These are phyloP conservation scores for Aquilaria yunnanensis DNA, from an alignment of 345 rosid species.

Conservation along the genomic window DNA sequence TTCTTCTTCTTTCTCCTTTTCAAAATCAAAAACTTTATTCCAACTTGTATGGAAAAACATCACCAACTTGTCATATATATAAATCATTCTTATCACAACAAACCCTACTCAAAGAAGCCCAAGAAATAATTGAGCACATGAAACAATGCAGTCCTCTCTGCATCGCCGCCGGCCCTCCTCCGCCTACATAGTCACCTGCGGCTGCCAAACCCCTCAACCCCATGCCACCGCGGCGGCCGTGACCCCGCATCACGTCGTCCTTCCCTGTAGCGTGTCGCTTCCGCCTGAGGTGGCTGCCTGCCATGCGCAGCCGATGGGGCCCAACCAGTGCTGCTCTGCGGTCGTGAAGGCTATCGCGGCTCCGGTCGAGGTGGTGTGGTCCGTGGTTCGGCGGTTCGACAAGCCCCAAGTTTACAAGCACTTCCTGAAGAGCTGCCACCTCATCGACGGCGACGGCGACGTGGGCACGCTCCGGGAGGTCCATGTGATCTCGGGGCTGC, in stretches of 20 bases:
- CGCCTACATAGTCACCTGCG: conserved; percentile 11
- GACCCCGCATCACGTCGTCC: conserved; percentile 14
- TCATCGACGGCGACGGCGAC: conserved; percentile 40
- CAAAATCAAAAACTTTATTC: neutral
- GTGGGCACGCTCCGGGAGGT: conserved; percentile 47
- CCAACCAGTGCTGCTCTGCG: no score
- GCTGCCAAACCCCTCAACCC: no score
- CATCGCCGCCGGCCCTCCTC: conserved; percentile 34
- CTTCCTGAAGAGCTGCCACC: conserved; percentile 50
- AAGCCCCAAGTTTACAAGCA: conserved; percentile 49
- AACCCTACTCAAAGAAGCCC: neutral
- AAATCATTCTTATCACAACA: neutral
- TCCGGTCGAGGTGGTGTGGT: conserved; percentile 28
- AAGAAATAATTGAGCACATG: no score
- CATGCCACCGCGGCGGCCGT: no score
- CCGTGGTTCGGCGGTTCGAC: conserved; percentile 50
- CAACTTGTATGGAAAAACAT: no score
- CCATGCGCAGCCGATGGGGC: no score
- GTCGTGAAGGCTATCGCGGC: no score
- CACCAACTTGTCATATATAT: conserved; percentile 1
- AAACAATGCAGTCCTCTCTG: conserved; percentile 56
- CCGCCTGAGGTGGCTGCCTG: conserved; percentile 23
- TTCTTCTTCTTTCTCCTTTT: no score
- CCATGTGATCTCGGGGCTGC: conserved; percentile 49
- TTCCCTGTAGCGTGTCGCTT: conserved; percentile 25